Evolutionary conservation across 129 eudicot genomes (phyloP).

Genomic region (Tagetes erecta): DNA sequence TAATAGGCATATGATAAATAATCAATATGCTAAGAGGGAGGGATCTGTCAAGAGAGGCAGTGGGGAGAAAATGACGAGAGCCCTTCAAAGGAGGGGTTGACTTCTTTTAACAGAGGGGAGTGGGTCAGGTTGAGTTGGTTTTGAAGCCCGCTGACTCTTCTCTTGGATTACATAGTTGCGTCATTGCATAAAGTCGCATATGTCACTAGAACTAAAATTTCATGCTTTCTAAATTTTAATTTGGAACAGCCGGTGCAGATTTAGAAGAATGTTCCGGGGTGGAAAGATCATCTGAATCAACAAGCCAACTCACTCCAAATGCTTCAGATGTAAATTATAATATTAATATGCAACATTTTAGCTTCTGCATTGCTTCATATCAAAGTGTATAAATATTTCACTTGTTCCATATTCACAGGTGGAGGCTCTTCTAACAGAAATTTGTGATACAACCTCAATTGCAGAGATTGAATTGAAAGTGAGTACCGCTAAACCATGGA

Average conservation of each 20-base stretch:
- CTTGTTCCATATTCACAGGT: conserved; percentile 51
- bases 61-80: neutral
- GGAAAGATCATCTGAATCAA: conserved; percentile 42
- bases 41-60: neutral
- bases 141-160: neutral
- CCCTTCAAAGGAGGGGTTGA: neutral
- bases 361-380: neutral
- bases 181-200: neutral
- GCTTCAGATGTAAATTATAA: conserved; percentile 53
- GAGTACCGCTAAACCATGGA: conserved; percentile 20
- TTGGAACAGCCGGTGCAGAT: conserved; percentile 41
- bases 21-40: too few species aligned
- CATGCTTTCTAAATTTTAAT: neutral
- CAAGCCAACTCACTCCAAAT: conserved; percentile 60
- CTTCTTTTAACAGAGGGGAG: neutral
- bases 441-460: conserved; percentile 83
- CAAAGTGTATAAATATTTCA: neutral
- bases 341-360: conserved; percentile 8
- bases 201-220: neutral
- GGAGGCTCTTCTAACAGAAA: conserved; percentile 58
- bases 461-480: conserved; percentile 92
- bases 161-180: neutral
- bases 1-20: too few species aligned
- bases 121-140: neutral
- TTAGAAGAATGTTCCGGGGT: conserved; percentile 49